phyloP scores from a whole-genome alignment of 2,329 filamentous ascomycete genomes.

The Gnomoniopsis smithogilvyi region DNA sequence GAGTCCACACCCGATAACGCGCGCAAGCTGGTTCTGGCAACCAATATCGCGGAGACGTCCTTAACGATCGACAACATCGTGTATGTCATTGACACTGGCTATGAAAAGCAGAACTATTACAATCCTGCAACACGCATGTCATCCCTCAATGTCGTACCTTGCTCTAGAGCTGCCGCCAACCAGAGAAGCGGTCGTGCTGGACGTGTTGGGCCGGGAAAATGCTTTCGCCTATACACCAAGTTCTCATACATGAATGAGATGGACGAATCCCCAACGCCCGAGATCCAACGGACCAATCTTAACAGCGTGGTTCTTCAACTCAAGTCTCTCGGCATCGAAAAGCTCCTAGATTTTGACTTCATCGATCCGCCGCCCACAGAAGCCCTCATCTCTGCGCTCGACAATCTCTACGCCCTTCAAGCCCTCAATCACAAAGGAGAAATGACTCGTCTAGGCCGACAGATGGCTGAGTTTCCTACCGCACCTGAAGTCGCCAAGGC shows the following conservation, averaged over 20 bases:
- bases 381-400: slow-evolving; percentile 81
- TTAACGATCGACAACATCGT: slow-evolving; percentile 95
- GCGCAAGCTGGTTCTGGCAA: slow-evolving; percentile 89
- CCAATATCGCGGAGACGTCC: slow-evolving; percentile 95
- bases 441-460: slow-evolving; percentile 83
- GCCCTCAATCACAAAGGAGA: slow-evolving; percentile 85
- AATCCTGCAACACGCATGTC: slow-evolving; percentile 92
- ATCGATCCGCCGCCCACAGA: slow-evolving; percentile 92
- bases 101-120: slow-evolving; percentile 93
- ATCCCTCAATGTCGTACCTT: slow-evolving; percentile 84
- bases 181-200: slow-evolving; percentile 91
- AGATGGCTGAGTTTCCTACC: slow-evolving; percentile 93
- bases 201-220: slow-evolving; percentile 87
- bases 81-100: slow-evolving; percentile 93
- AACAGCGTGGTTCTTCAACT: slow-evolving; percentile 80
- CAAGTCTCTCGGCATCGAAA: slow-evolving; percentile 87
- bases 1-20: slow-evolving; percentile 83
- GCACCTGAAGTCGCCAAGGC: slow-evolving; percentile 90
- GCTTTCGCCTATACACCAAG: slow-evolving; percentile 90
- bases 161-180: slow-evolving; percentile 86
- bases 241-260: slow-evolving; percentile 94
- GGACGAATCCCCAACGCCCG: slow-evolving; percentile 85
- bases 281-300: slow-evolving; percentile 88
- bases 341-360: slow-evolving; percentile 91
- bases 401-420: slow-evolving; percentile 87